Evolutionary conservation across 1,139 yeast genomes (phyloP), one percentile per base, ranked within the genome.

Genomic region (Hyphopichia buzzinii): DNA sequence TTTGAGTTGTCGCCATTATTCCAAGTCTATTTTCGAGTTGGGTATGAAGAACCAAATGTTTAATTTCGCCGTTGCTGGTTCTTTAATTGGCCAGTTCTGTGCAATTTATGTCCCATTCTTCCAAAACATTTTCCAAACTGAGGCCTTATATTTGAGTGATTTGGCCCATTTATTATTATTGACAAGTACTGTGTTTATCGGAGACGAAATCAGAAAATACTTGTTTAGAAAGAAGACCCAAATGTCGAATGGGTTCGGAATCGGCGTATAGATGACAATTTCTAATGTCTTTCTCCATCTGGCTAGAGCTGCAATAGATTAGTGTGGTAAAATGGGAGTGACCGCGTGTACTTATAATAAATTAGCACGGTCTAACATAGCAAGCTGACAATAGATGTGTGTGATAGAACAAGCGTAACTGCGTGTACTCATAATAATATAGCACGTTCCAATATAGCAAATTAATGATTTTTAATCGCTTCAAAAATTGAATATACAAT

Each of bases 91-190:
- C n/a, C 97, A 92, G 62, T 60, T 90, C 44, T 85, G 95, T 56
- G 97, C 96, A 21, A 83, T 92, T 39, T 92, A 92, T 57, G 75
- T 90, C 32, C 96, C 97, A 40, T 88, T 90, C 54, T 84, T 92
- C 72, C 97, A 92, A 62, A 57, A 78, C 8, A 78, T 92, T 40
- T 92, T 92, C 74, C 97, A 92, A 60, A 92, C 98, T 3, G 97
- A 92, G 62, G 89, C 96, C 0, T 70, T 92, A 40, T 68, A 74
- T 33, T 55, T 88, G 7, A 60, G 72, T 14, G 98, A 92, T 56
- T 63, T 90, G 50, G 34, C 79, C 11, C 79, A 78, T 47, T 72
- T 92, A 54, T 45, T 78, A 3, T 41, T 67, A 10, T 64, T 90
- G 35, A 77, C 96, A 36, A 84, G 95, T 54, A 66, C 87, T 6